Base-by-base conservation (phyloP, 805 yeast genomes). In the Cyberlindnera meyerae region DNA sequence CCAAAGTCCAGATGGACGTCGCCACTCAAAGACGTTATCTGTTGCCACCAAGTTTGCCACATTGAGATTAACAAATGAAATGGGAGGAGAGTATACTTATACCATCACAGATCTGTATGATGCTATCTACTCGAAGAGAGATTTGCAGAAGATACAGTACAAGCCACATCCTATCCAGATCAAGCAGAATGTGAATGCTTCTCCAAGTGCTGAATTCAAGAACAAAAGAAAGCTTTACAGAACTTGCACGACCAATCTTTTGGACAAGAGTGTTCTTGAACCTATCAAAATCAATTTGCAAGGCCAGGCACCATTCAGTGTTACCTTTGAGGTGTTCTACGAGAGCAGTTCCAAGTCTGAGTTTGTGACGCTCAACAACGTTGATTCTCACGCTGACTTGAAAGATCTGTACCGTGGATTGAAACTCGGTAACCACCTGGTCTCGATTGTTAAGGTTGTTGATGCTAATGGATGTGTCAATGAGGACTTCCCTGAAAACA, bases 401-500 rank as follows among this genome's bases (percentile, higher is more conserved):
- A 49, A 61, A 31, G 66, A 66, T 37, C 44, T 79, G 5, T 75
- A 76, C 47, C 66, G 70, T 25, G 66, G 70, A 3, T 56, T 84
- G 43, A 66, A 71, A 6, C 65, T 82, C n/a, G 97, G 97, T 2
- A 74, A 75, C 26, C 89, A 86, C 53, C 49, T 69, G 11, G 62
- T 90, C 3, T 63, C 75, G 0, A 64, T 90, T 18, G 65, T 65
- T 18, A 71, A 71, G 39, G 66, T 89, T 11, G 52, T 57, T 5
- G 97, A 90, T 59, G 68, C 72, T 1, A 75, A 76, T 48, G 93
- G 89, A 0, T 90, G 97, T 58, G 44, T 55, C 4, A 68, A 70
- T 28, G 72, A 62, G 18, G 62, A 65, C 5, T 62, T 74, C 39
- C 39, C 65, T n/a, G 58, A 49, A 8, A 52, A 60, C n/a, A 66